Evolutionary conservation across 2,329 filamentous ascomycete species (phyloP), one percentile per base, ranked within the genome.

Genomic region (Hypoxylon sp.): DNA sequence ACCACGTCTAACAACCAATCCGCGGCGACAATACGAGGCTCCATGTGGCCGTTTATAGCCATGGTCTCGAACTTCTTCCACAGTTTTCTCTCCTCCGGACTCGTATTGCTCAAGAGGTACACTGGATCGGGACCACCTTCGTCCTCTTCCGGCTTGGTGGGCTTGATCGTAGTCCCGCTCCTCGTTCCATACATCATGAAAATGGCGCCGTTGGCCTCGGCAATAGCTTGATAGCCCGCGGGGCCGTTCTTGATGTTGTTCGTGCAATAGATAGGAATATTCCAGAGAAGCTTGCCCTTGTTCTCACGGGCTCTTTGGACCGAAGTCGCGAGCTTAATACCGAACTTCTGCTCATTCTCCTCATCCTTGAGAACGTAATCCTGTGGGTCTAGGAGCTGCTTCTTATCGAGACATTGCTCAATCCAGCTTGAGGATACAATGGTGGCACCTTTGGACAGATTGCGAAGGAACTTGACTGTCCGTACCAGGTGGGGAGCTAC

Each of bases 1-100:
- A 93, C 93, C 65, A 94, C 90, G 75, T 94, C 91, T 63, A 99
- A 82, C 74, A 99, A 79, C 96, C 96, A 99, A 77, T 99, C 94
- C 2, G 92, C 88, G 50, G 87, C 87, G 23, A 98, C 93, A 43
- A 99, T 90, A 58, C 92, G 86, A 2, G 94, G 91, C 71, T 90
- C 86, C 86, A 95, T 94, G 76, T 93, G 90, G 48, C 92, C 90
- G 72, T 90, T 91, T 68, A 85, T 82, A 1, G 93, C 94, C 87
- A 97, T 90, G 56, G 92, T 88, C 61, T 89, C 85, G 78, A 99
- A 99, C 65, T 89, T 89, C 13, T 85, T 82, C 93, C 94, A 98
- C 61, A 97, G 81, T 69, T 87, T 86, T 77, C 86, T 86, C 78
- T 98, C 94, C 1, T 89, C 86, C 7, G 84, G 77, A 51, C 83